Percentiles rank a stretch among this genome's conserved stretches.
phyloP scores from a whole-genome alignment of 768 basidiomycete species.

The Calocera cornea region DNA sequence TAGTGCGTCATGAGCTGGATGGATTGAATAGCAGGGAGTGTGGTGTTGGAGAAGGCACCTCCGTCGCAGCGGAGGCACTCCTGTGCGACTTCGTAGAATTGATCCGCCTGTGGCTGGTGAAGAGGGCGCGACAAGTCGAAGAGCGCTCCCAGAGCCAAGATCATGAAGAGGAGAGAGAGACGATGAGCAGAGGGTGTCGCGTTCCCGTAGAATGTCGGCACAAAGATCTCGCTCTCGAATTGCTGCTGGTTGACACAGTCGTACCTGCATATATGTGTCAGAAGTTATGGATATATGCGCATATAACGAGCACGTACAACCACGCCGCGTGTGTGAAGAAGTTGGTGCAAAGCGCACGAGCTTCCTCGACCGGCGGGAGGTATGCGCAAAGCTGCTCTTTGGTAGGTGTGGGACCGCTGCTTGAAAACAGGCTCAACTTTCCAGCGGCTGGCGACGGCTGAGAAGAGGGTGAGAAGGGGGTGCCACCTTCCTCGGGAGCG shows the following conservation, averaged over 20 bases:
- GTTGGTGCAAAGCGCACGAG: constrained; percentile 45
- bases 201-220: constrained; percentile 42
- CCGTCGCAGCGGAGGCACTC: constrained; percentile 38
- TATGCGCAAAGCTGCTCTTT: constrained; percentile 46
- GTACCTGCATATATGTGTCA: constrained; percentile 2
- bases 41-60: constrained; percentile 35
- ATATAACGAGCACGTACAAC: constrained; percentile 32
- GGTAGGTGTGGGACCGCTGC: constrained; percentile 43
- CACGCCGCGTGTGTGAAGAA: constrained; percentile 50
- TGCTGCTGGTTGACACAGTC: constrained; percentile 34
- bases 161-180: constrained; percentile 47
- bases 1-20: constrained; percentile 13
- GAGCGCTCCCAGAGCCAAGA: constrained; percentile 53
- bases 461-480: neutral
- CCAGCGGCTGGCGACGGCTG: constrained; percentile 20
- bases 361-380: constrained; percentile 50
- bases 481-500: neutral
- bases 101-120: constrained; percentile 41
- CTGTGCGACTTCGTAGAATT: constrained; percentile 48
- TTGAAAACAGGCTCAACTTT: constrained; percentile 30
- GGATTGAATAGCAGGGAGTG: constrained; percentile 41
- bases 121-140: constrained; percentile 40
- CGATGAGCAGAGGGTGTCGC: constrained; percentile 34
- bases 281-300: neutral
- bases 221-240: constrained; percentile 41